Evolutionary conservation across 148 eudicot species (phyloP).

Genomic region (Talinum fruticosum): DNA sequence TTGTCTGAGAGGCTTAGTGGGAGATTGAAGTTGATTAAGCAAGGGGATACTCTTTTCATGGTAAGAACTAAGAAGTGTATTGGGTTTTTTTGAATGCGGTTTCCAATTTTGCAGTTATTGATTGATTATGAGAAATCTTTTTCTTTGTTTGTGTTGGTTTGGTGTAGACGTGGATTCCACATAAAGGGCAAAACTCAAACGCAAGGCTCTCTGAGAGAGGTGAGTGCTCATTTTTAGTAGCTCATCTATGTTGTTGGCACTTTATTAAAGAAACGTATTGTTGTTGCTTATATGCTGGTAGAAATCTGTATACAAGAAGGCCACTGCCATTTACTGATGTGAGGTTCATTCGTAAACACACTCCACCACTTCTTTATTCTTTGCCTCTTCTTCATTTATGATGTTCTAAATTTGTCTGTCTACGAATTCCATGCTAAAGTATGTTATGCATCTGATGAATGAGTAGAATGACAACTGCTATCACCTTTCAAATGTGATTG

Average conservation of each 20-base stretch:
- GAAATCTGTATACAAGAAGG: constrained; percentile 80
- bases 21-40: constrained; percentile 73
- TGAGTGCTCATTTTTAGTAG: too few species aligned
- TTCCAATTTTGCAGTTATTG: too few species aligned
- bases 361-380: constrained; percentile 51
- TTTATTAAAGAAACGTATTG: not conserved
- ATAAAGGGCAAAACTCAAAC: too few species aligned
- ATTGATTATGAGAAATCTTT: too few species aligned
- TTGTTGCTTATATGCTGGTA: constrained; percentile 44
- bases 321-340: constrained; percentile 75
- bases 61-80: too few species aligned
- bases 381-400: not conserved
- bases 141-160: too few species aligned
- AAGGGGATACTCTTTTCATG: constrained; percentile 60
- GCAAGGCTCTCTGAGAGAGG: too few species aligned
- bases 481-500: too few species aligned
- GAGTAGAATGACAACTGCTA: not conserved
- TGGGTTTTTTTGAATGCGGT: too few species aligned
- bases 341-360: constrained; percentile 78
- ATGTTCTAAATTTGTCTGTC: not conserved
- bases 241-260: not conserved
- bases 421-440: not conserved
- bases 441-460: not conserved
- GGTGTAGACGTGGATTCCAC: too few species aligned
- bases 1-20: constrained; percentile 90